These are phyloP conservation scores for Linaria vulgaris DNA, from an alignment of 257 asterid genomes.

Conservation along the genomic window DNA sequence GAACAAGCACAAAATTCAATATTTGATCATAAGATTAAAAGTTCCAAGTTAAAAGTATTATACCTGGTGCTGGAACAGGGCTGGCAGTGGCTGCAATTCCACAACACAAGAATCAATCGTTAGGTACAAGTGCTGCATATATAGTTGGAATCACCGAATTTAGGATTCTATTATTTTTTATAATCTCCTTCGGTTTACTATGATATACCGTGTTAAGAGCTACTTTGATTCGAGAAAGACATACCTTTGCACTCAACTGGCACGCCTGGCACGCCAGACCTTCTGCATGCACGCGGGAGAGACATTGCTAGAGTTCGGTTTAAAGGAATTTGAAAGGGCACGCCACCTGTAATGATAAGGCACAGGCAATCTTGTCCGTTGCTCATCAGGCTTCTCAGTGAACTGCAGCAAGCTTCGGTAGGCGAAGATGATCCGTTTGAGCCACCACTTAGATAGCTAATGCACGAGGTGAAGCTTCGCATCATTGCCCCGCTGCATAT, in stretches of 20 bases:
- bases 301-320: slow-evolving; percentile 54
- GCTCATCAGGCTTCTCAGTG: slow-evolving; percentile 34
- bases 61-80: slow-evolving; percentile 76
- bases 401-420: slow-evolving; percentile 49
- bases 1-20: no score
- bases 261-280: slow-evolving; percentile 62
- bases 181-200: background rate
- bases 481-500: slow-evolving; percentile 53
- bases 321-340: slow-evolving; percentile 38
- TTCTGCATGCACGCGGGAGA: slow-evolving; percentile 68
- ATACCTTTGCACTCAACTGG: slow-evolving; percentile 73
- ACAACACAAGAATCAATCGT: background rate
- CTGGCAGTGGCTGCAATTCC: slow-evolving; percentile 42
- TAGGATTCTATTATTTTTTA: no score
- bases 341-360: slow-evolving; percentile 30
- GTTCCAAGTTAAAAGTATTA: background rate
- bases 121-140: background rate
- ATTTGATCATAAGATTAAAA: no score
- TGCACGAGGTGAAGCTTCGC: slow-evolving; percentile 46
- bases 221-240: background rate
- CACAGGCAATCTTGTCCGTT: slow-evolving; percentile 41
- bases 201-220: background rate
- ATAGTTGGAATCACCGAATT: no score
- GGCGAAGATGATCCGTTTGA: slow-evolving; percentile 45
- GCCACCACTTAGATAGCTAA: slow-evolving; percentile 37